A percentile compares a stretch with the other conserved stretches of the same genome.
Conservation (phyloP, 2,329 filamentous ascomycete genomes). For the Fusarium musae region DNA sequence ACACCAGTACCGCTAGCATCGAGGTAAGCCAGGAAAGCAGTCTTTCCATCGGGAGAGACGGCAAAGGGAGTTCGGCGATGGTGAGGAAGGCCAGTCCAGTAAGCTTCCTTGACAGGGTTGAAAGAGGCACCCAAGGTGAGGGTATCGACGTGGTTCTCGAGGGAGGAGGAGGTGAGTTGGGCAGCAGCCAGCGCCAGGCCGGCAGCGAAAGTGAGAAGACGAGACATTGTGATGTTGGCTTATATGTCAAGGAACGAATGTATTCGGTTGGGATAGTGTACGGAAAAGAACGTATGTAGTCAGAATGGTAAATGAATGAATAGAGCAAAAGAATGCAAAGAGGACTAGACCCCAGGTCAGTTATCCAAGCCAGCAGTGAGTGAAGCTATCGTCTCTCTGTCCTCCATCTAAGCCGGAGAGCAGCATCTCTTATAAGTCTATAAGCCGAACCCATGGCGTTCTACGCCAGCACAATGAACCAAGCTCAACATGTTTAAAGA, state of each 20-base stretch:
- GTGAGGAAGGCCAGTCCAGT: conserved; percentile 71
- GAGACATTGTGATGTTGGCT: conserved; percentile 33
- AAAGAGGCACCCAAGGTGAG: conserved; percentile 62
- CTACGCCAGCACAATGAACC: conserved; percentile 4
- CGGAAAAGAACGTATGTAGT: conserved; percentile 29
- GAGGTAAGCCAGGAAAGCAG: conserved; percentile 69
- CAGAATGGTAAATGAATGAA: conserved; percentile 38
- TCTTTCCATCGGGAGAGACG: conserved; percentile 68
- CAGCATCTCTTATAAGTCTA: conserved; percentile 35
- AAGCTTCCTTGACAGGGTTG: conserved; percentile 67
- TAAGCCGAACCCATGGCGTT: conserved; percentile 5
- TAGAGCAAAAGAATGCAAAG: conserved; percentile 40
- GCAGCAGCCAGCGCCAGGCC: conserved; percentile 44
- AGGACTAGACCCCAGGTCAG: conserved; percentile 39
- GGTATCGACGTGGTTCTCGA: conserved; percentile 51
- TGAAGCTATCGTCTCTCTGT: conserved; percentile 29
- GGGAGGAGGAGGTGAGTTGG: conserved; percentile 41
- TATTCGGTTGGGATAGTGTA: not conserved
- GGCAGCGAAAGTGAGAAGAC: conserved; percentile 41
- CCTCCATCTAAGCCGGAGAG: not conserved
- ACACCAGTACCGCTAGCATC: conserved; percentile 65
- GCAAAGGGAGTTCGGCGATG: conserved; percentile 71
- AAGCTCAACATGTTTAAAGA: conserved; percentile 18
- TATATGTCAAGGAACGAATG: conserved; percentile 13
- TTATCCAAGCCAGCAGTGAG: conserved; percentile 25